Percentiles rank a stretch among this genome's conserved stretches.
Conservation (phyloP, 768 basidiomycete genomes). For the Phlebiopsis flavidoalba region DNA sequence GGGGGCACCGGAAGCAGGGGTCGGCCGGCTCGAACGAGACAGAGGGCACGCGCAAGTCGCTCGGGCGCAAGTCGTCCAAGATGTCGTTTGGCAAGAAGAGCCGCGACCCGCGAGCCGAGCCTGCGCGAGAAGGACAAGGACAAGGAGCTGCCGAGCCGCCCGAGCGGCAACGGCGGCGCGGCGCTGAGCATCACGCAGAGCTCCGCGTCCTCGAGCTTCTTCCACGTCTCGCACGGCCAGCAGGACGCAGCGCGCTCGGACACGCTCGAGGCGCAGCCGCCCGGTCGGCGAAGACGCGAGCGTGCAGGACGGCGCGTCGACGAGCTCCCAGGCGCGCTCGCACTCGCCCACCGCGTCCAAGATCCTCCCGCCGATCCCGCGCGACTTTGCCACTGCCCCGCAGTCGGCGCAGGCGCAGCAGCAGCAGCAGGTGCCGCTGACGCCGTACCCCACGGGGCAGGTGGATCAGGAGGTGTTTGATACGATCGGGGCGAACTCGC, state of each 20-base stretch:
- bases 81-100: slow-evolving; percentile 69
- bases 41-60: slow-evolving; percentile 41
- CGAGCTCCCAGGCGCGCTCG: slow-evolving; percentile 30
- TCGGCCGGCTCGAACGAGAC: slow-evolving; percentile 52
- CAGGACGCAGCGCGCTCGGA: slow-evolving; percentile 26
- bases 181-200: slow-evolving; percentile 62
- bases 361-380: slow-evolving; percentile 75
- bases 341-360: slow-evolving; percentile 56
- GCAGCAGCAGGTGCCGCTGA: slow-evolving; percentile 20
- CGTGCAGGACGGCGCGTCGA: slow-evolving; percentile 13
- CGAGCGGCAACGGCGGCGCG: slow-evolving; percentile 33
- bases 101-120: slow-evolving; percentile 27
- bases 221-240: slow-evolving; percentile 68
- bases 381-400: slow-evolving; percentile 47
- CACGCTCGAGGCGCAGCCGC: slow-evolving; percentile 11
- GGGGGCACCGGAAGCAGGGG: slow-evolving; percentile 36
- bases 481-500: slow-evolving; percentile 63
- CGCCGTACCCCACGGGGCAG: slow-evolving; percentile 60
- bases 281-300: neutral
- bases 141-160: slow-evolving; percentile 41
- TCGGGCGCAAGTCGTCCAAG: slow-evolving; percentile 74
- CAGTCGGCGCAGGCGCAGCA: neutral
- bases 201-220: slow-evolving; percentile 80
- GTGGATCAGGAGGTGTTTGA: slow-evolving; percentile 69
- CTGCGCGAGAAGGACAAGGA: slow-evolving; percentile 35